Evolutionary conservation across 768 basidiomycete genomes (phyloP).

Genomic region (Serendipita indica): DNA sequence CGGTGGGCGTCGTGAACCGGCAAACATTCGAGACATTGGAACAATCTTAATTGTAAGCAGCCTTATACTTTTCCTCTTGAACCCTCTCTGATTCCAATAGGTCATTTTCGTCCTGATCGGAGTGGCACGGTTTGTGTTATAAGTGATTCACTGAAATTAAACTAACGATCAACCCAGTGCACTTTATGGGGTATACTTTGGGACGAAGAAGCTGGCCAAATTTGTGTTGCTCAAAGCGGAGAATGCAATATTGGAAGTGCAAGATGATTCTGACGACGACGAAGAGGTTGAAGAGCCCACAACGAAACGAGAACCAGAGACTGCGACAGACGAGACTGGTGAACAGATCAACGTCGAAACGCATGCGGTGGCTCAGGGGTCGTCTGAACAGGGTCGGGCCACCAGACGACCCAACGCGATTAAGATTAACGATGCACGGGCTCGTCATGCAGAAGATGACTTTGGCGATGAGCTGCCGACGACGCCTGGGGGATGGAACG

Average conservation of each 20-base stretch:
- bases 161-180: neutral
- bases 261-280: neutral
- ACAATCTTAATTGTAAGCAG: neutral
- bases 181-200: neutral
- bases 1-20: neutral
- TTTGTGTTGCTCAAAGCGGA: neutral
- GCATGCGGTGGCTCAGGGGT: neutral
- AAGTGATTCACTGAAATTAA: neutral
- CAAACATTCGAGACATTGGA: neutral
- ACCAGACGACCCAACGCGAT: neutral
- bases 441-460: neutral
- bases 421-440: neutral
- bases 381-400: neutral
- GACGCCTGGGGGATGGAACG: slow-evolving; percentile 4
- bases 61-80: neutral
- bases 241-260: slow-evolving; percentile 3
- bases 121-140: neutral
- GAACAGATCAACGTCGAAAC: neutral
- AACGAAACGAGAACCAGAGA: neutral
- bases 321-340: too few relatives aligned
- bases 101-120: slow-evolving; percentile 7
- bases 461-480: slow-evolving; percentile 2
- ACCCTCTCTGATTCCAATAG: neutral
- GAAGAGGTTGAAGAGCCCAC: neutral
- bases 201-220: neutral